Conservation (phyloP, 2,329 filamentous ascomycete genomes). For the Epicoccum sorghinum region DNA sequence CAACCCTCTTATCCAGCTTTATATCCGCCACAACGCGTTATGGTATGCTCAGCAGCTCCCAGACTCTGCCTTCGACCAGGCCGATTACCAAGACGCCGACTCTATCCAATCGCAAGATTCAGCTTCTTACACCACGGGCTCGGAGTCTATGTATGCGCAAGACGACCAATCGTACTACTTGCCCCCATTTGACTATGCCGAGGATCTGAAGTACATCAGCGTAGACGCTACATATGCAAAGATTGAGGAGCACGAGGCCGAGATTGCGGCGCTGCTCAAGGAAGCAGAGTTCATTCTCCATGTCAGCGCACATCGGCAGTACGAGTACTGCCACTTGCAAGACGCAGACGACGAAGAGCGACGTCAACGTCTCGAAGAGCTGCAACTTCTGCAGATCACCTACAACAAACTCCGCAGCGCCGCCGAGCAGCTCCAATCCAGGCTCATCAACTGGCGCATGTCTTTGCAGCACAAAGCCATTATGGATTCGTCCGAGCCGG, state of each 20-base stretch:
- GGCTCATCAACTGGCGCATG: slow-evolving; percentile 22
- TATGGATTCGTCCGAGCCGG: slow-evolving; percentile 10
- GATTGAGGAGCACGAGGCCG: slow-evolving; percentile 22
- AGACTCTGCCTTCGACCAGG: slow-evolving; percentile 21
- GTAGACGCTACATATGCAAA: slow-evolving; percentile 13
- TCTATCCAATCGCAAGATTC: neutral
- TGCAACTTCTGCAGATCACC: slow-evolving; percentile 27
- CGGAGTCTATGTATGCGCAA: slow-evolving; percentile 1
- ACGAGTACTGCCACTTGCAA: slow-evolving; percentile 27
- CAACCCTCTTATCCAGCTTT: slow-evolving; percentile 32
- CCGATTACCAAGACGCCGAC: slow-evolving; percentile 13
- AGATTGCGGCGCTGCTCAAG: slow-evolving; percentile 22
- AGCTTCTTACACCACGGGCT: neutral
- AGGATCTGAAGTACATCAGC: slow-evolving; percentile 24
- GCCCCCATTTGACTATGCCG: slow-evolving; percentile 27
- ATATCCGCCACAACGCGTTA: slow-evolving; percentile 33
- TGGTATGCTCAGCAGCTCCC: slow-evolving; percentile 32
- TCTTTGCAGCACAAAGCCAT: slow-evolving; percentile 28
- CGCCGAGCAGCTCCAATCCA: slow-evolving; percentile 24
- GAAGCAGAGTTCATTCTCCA: slow-evolving; percentile 31
- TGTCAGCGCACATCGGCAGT: slow-evolving; percentile 26
- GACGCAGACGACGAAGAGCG: slow-evolving; percentile 24
- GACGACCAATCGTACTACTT: slow-evolving; percentile 26
- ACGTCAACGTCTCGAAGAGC: slow-evolving; percentile 22
- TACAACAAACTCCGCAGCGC: slow-evolving; percentile 25